phyloP scores from a whole-genome alignment of 2,329 filamentous ascomycete genomes.

The Aspergillus floridensis region DNA sequence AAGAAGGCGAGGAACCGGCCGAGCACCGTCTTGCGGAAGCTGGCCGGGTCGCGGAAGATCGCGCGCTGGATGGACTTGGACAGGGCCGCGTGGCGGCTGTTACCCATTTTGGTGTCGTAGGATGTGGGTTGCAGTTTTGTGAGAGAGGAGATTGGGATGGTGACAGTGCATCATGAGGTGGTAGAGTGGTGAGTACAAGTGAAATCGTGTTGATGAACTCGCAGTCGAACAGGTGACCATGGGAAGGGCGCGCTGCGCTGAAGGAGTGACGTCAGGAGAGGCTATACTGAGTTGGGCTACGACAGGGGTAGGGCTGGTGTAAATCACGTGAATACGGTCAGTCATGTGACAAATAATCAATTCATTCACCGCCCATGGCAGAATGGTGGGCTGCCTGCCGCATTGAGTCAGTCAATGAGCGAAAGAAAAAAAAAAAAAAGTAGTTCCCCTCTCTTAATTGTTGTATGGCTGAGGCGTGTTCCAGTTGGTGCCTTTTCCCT shows the following conservation, averaged over 20 bases:
- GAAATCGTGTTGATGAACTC: background rate
- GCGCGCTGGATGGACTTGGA: slow-evolving; percentile 33
- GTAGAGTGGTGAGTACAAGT: background rate
- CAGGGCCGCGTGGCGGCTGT: slow-evolving; percentile 24
- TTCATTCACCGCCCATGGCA: slow-evolving; percentile 27
- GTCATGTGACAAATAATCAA: too few relatives aligned
- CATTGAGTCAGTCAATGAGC: slow-evolving; percentile 24
- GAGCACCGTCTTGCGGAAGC: slow-evolving; percentile 35
- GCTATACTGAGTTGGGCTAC: background rate
- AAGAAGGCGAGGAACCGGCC: slow-evolving; percentile 54
- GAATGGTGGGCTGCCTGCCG: slow-evolving; percentile 18
- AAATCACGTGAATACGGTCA: background rate
- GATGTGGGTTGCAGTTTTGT: background rate
- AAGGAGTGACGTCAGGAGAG: slow-evolving; percentile 16
- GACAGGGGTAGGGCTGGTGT: slow-evolving; percentile 8
- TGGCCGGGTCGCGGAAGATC: slow-evolving; percentile 28
- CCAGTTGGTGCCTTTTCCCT: slow-evolving; percentile 4
- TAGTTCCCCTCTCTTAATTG: background rate
- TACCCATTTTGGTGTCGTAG: slow-evolving; percentile 18
- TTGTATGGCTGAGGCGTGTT: too few relatives aligned
- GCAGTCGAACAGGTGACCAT: background rate
- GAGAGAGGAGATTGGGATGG: background rate
- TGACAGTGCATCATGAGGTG: background rate
- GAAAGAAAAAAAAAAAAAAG: slow-evolving; percentile 22
- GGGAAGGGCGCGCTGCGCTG: background rate